Conservation (phyloP, 768 basidiomycete genomes). For the Tulasnella sp. region DNA sequence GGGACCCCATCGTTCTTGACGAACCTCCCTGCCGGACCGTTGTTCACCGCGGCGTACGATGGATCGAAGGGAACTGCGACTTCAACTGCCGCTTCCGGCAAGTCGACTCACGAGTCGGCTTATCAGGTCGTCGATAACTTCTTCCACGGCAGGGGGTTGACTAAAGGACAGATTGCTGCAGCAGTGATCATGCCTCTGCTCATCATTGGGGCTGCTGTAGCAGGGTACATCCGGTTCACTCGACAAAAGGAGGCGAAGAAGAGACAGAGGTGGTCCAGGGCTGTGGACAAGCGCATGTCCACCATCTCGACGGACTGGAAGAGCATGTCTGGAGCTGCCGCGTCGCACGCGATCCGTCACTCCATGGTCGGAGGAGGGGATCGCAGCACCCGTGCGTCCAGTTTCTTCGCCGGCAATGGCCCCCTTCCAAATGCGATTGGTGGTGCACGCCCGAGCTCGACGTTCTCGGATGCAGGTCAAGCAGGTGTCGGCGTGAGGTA, state of each 20-base stretch:
- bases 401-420: conserved; percentile 14
- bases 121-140: conserved; percentile 2
- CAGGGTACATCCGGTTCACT: conserved; percentile 14
- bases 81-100: conserved; percentile 8
- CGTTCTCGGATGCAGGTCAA: conserved; percentile 12
- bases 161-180: conserved; percentile 17
- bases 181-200: conserved; percentile 18
- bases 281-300: conserved; percentile 20
- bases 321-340: conserved; percentile 10
- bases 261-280: conserved; percentile 16
- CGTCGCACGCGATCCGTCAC: conserved; percentile 15
- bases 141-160: conserved; percentile 4
- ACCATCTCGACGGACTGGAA: conserved; percentile 19
- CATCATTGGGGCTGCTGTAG: neutral
- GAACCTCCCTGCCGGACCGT: conserved; percentile 25
- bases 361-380: conserved; percentile 15
- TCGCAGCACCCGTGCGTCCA: conserved; percentile 11
- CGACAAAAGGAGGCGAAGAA: conserved; percentile 17
- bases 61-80: conserved; percentile 1
- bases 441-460: conserved; percentile 12
- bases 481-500: conserved; percentile 17
- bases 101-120: conserved; percentile 2
- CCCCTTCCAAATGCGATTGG: neutral
- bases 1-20: conserved; percentile 22
- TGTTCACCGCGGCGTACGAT: conserved; percentile 25